phyloP scores from a whole-genome alignment of 805 yeast species.

The Starmera amethionina region DNA sequence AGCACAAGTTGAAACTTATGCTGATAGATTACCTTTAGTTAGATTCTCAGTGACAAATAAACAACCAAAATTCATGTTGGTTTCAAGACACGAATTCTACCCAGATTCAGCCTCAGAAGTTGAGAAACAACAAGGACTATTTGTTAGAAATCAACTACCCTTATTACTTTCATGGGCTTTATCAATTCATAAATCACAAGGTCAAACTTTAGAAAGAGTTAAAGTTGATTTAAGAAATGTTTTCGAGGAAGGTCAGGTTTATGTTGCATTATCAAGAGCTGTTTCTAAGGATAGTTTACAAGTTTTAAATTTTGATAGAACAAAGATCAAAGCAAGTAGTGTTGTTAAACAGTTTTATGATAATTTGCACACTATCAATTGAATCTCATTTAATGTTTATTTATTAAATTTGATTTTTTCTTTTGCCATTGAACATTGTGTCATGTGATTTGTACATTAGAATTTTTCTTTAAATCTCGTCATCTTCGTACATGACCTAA shows the following conservation, averaged over 20 bases:
- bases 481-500: no score
- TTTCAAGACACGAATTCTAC: slow-evolving; percentile 28
- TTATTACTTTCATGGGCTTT: slow-evolving; percentile 72
- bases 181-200: slow-evolving; percentile 80
- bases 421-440: no score
- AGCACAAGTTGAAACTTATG: slow-evolving; percentile 10
- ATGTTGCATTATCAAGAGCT: slow-evolving; percentile 77
- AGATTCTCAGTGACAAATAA: slow-evolving; percentile 20
- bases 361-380: slow-evolving; percentile 23
- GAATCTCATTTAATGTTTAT: no score
- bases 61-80: slow-evolving; percentile 20
- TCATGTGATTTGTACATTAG: no score
- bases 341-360: slow-evolving; percentile 55
- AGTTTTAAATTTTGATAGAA: slow-evolving; percentile 52
- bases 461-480: no score
- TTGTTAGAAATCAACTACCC: slow-evolving; percentile 50
- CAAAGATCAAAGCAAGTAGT: slow-evolving; percentile 46
- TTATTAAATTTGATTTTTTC: no score
- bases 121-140: slow-evolving; percentile 22
- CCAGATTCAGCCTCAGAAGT: slow-evolving; percentile 28
- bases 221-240: slow-evolving; percentile 56
- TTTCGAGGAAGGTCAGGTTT: slow-evolving; percentile 78
- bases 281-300: slow-evolving; percentile 56
- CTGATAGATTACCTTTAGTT: slow-evolving; percentile 22
- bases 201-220: slow-evolving; percentile 67